phyloP scores from a whole-genome alignment of 129 eudicot genomes.

The Ambrosia trifida region DNA sequence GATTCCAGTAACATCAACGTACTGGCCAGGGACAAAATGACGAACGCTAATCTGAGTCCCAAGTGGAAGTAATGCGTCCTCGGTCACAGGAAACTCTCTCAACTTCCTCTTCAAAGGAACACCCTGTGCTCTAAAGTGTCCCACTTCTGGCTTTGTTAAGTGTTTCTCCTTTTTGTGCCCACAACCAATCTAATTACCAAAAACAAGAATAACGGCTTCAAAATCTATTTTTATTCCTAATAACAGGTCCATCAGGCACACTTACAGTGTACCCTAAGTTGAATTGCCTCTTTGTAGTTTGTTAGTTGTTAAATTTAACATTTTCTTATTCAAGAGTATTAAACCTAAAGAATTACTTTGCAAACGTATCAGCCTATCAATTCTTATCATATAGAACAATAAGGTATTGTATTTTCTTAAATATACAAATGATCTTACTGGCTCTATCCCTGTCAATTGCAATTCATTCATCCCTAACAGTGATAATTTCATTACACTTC shows the following conservation, averaged over 20 bases:
- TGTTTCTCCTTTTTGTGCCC: conserved; percentile 96
- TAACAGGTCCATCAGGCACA: background rate
- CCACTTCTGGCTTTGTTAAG: conserved; percentile 90
- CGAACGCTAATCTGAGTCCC: conserved; percentile 88
- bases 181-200: conserved; percentile 74
- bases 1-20: conserved; percentile 82
- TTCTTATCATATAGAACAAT: background rate
- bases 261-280: background rate
- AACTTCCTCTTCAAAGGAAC: conserved; percentile 94
- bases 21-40: conserved; percentile 97
- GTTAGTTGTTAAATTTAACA: background rate
- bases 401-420: background rate
- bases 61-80: conserved; percentile 90
- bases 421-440: background rate
- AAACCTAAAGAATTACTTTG: background rate
- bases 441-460: background rate
- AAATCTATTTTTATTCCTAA: conserved; percentile 8
- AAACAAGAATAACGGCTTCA: conserved; percentile 10
- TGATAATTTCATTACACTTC: background rate
- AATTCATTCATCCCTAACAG: background rate
- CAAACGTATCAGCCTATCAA: background rate
- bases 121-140: conserved; percentile 96
- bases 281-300: background rate
- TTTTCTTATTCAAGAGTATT: background rate
- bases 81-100: conserved; percentile 96